phyloP scores from a whole-genome alignment of 257 asterid species.

The Solanum pinnatisectum region DNA sequence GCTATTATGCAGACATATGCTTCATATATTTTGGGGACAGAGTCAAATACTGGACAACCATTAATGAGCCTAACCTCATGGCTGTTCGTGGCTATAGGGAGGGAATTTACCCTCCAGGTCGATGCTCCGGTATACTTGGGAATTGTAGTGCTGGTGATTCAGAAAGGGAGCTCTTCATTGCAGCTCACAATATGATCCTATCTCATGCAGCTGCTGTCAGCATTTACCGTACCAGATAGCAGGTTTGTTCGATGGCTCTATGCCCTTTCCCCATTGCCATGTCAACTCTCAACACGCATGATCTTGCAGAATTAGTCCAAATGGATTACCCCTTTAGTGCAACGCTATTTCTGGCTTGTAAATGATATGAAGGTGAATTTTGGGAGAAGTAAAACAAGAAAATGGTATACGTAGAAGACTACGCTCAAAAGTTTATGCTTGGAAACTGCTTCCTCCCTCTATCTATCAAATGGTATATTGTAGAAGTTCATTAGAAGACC shows the following conservation, averaged over 20 bases:
- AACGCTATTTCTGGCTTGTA: not conserved
- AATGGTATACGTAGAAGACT: not conserved
- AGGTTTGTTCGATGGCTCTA: conserved; percentile 16
- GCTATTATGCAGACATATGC: conserved; percentile 43
- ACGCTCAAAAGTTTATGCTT: not conserved
- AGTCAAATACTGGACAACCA: conserved; percentile 57
- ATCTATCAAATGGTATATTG: not conserved
- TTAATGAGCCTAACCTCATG: conserved; percentile 55
- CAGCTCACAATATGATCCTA: conserved; percentile 56
- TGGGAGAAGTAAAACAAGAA: not conserved
- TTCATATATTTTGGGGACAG: conserved; percentile 50
- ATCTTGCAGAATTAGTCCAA: not conserved
- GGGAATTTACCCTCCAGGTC: conserved; percentile 47
- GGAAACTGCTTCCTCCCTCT: not conserved
- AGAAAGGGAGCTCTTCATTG: conserved; percentile 44
- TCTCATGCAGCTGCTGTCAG: conserved; percentile 46
- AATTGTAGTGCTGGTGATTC: conserved; percentile 48
- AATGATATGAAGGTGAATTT: not conserved
- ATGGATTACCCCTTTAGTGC: not conserved
- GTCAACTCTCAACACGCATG: not conserved
- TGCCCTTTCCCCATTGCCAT: not conserved
- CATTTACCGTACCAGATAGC: conserved; percentile 35
- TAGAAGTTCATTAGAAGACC: not conserved
- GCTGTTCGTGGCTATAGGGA: conserved; percentile 40
- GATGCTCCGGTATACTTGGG: conserved; percentile 38